These are phyloP conservation scores for Botryotinia globosa DNA, from an alignment of 2,329 filamentous ascomycete species.

Conservation along the genomic window DNA sequence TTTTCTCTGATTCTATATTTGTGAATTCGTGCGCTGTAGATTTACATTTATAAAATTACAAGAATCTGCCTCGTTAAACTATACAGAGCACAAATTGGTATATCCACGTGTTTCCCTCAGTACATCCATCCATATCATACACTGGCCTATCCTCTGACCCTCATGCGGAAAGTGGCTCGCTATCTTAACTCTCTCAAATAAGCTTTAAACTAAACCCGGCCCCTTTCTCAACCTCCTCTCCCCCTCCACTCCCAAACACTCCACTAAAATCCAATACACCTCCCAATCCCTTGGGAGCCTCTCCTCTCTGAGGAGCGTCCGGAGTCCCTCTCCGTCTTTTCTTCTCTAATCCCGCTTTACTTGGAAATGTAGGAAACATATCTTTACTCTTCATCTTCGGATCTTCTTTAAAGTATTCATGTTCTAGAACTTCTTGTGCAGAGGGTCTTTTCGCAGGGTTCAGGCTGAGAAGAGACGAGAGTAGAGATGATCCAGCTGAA, in stretches of 20 bases:
- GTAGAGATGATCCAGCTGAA: constrained; percentile 65
- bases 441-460: constrained; percentile 70
- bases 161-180: background rate
- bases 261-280: constrained; percentile 61
- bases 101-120: background rate
- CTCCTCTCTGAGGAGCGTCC: constrained; percentile 77
- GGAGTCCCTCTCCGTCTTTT: constrained; percentile 70
- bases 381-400: constrained; percentile 85
- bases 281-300: constrained; percentile 42
- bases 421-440: constrained; percentile 70
- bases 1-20: background rate
- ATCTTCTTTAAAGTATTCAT: constrained; percentile 85
- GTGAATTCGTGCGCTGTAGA: background rate
- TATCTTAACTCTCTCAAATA: constrained; percentile 40
- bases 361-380: constrained; percentile 96
- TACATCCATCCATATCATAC: background rate
- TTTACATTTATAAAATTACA: background rate
- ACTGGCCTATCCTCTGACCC: background rate
- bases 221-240: constrained; percentile 62
- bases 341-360: constrained; percentile 88
- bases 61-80: background rate
- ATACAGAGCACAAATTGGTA: constrained; percentile 10
- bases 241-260: constrained; percentile 65
- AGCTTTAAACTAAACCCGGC: constrained; percentile 66
- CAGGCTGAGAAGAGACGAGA: constrained; percentile 68